Evolutionary conservation across 139 green algal species (phyloP), one percentile per base, ranked within the genome.

Genomic region (Dunaliella primolecta): DNA sequence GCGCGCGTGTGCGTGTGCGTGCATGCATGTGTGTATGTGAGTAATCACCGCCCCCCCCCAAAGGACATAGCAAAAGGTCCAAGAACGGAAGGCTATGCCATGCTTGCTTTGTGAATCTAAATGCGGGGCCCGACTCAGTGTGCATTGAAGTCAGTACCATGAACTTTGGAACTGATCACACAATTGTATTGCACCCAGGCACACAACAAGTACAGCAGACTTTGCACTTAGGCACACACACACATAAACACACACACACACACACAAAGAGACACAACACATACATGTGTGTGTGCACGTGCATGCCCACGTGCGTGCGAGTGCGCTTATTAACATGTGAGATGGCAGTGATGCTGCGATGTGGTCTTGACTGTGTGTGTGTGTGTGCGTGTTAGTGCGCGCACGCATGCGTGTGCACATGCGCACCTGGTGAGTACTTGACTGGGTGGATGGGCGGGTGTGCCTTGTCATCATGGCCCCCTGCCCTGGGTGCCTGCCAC

Each of bases 401-500:
- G 7, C 36, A 33, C 35, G 15, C 11, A 71, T 27, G 31, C 78
- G 35, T 33, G 23, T 15, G 2, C 78, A 82, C 25, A 7, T 81
- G n/a, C 77, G 2, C 72, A 88, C 87, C 87, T 27, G 21, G 80
- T 25, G 36, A 72, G 71, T 84, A 90, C 72, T 91, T 79, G 3
- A 95, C 98, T 11, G 97, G 97, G 83, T 99, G 95, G 88, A 99
- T 99, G 80, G 97, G 81, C 36, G 91, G 91, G 80, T 94, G 91
- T 29, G 92, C 92, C 88, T 96, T 91, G 88, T 98, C 95, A 79
- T 97, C 92, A 85, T 98, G 91, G 1, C 96, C 93, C 0, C 96
- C 96, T 2, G 74, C 46, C n/a, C 87, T 36, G 0, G 95, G 95
- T 38, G 88, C 89, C 30, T 92, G 82, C 89, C 93, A 97, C 87